phyloP scores from a whole-genome alignment of 371 early-diverging fungal genomes.

The Mortierella sp. region DNA sequence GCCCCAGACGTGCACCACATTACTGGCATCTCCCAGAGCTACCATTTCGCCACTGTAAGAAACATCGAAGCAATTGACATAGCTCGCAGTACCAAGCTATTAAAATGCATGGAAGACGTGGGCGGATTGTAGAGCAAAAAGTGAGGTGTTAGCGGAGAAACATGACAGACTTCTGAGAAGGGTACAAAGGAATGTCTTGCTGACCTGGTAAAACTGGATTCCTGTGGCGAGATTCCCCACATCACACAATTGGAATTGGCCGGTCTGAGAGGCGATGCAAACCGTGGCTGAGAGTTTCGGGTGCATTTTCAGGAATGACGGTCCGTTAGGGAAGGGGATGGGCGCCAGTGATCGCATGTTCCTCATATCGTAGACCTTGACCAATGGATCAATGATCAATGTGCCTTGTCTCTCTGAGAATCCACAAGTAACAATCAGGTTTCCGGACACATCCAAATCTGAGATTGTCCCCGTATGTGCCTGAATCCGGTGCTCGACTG shows the following conservation, averaged over 20 bases:
- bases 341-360: conserved; percentile 77
- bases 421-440: conserved; percentile 81
- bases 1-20: conserved; percentile 75
- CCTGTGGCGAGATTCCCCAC: conserved; percentile 66
- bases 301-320: conserved; percentile 78
- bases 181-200: neutral
- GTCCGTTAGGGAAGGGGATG: conserved; percentile 77
- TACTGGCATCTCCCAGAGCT: conserved; percentile 76
- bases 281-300: conserved; percentile 76
- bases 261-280: conserved; percentile 75
- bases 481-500: conserved; percentile 74
- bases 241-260: conserved; percentile 82
- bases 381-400: conserved; percentile 77
- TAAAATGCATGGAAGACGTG: neutral
- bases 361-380: conserved; percentile 88
- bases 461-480: conserved; percentile 83
- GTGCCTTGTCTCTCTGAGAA: conserved; percentile 76
- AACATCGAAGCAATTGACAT: conserved; percentile 75
- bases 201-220: conserved; percentile 74
- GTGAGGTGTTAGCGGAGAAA: neutral
- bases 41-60: conserved; percentile 80
- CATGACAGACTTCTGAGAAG: neutral
- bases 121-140: neutral
- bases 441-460: conserved; percentile 80
- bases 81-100: conserved; percentile 67